Evolutionary conservation across 495 filamentous ascomycete genomes (phyloP).

Genomic region (Polyplosphaeria fusca): DNA sequence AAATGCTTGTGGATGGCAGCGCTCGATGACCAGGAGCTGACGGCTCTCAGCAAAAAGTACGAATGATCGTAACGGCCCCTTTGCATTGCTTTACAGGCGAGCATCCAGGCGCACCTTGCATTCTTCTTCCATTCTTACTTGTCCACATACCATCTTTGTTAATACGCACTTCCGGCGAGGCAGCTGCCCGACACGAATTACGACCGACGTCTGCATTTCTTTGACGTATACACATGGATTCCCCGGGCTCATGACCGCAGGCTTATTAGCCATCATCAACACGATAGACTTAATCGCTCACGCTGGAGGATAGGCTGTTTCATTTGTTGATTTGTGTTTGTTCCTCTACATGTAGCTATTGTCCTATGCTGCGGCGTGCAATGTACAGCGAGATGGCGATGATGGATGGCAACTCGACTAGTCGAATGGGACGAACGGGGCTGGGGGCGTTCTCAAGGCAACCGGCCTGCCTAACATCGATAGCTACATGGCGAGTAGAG

Average conservation of each 20-base stretch:
- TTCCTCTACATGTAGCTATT: background rate
- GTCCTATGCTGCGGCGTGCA: too few relatives aligned
- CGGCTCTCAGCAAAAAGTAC: slow-evolving; percentile 30
- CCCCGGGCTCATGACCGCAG: too few relatives aligned
- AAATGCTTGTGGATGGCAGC: slow-evolving; percentile 94
- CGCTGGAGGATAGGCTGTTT: slow-evolving; percentile 13
- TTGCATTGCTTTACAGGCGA: slow-evolving; percentile 6
- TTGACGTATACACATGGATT: slow-evolving; percentile 20
- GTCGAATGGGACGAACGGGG: too few relatives aligned
- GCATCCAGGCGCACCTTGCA: slow-evolving; percentile 4
- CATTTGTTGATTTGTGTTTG: slow-evolving; percentile 1
- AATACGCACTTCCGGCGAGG: slow-evolving; percentile 1
- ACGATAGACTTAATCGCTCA: slow-evolving; percentile 33
- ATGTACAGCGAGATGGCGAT: too few relatives aligned
- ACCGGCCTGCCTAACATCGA: too few relatives aligned
- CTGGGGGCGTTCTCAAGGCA: too few relatives aligned
- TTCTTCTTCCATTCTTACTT: background rate
- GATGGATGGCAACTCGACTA: too few relatives aligned
- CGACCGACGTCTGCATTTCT: slow-evolving; percentile 12
- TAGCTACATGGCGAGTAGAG: too few relatives aligned
- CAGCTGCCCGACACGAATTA: slow-evolving; percentile 1
- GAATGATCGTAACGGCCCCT: slow-evolving; percentile 14
- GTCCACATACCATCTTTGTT: background rate
- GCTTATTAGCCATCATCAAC: slow-evolving; percentile 16
- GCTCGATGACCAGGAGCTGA: slow-evolving; percentile 80